Conservation (phyloP, 129 eudicot genomes). For the Lactuca saligna region DNA sequence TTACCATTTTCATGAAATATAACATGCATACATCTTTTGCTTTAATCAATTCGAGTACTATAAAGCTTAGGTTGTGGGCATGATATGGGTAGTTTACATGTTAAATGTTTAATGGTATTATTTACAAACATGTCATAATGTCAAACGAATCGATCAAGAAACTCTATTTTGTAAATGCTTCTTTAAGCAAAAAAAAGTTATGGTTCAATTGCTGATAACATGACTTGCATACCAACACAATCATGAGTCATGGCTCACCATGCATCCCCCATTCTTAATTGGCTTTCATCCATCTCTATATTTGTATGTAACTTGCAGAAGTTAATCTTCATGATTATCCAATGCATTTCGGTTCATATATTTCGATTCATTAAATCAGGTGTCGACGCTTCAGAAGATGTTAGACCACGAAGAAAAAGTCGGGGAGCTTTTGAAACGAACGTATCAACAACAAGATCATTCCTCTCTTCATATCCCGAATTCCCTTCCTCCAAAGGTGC, state of each 20-base stretch:
- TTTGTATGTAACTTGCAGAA: neutral
- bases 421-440: constrained; percentile 56
- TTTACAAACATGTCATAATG: constrained; percentile 13
- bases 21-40: constrained; percentile 8
- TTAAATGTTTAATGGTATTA: constrained; percentile 27
- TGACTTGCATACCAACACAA: constrained; percentile 12
- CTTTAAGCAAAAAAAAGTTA: neutral
- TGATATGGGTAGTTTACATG: constrained; percentile 29
- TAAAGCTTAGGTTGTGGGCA: constrained; percentile 20
- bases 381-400: constrained; percentile 72
- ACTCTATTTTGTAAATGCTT: neutral
- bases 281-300: constrained; percentile 14
- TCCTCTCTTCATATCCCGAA: constrained; percentile 57
- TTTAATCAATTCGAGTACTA: constrained; percentile 23
- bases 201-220: constrained; percentile 9
- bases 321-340: neutral
- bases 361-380: constrained; percentile 33
- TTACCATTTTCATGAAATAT: constrained; percentile 10
- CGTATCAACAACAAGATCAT: constrained; percentile 45
- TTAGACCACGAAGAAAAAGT: constrained; percentile 70
- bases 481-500: constrained; percentile 79
- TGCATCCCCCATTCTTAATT: constrained; percentile 23
- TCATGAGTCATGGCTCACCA: constrained; percentile 27
- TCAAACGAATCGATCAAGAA: constrained; percentile 15
- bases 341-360: neutral